Evolutionary conservation across 305 asterid genomes (phyloP).

Genomic region (Vinca major): DNA sequence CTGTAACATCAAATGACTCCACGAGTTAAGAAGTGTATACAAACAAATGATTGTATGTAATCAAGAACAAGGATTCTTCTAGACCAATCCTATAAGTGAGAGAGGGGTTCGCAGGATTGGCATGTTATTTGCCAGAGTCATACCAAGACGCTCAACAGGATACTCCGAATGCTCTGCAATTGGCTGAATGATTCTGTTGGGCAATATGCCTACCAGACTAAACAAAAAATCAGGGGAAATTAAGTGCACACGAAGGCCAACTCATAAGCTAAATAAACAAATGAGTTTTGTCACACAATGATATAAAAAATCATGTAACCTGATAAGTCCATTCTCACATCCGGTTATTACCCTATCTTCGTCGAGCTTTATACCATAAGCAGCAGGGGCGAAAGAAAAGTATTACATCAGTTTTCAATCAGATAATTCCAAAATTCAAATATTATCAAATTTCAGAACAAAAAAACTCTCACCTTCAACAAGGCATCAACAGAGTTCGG

Average conservation of each 20-base stretch:
- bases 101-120: background rate
- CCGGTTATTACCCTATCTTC: constrained; percentile 90
- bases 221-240: constrained; percentile 13
- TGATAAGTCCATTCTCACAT: constrained; percentile 77
- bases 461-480: constrained; percentile 54
- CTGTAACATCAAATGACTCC: constrained; percentile 29
- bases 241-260: constrained; percentile 9
- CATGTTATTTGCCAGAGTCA: constrained; percentile 9
- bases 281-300: background rate
- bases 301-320: constrained; percentile 27
- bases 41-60: background rate
- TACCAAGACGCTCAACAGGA: constrained; percentile 92
- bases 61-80: background rate
- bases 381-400: background rate
- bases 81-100: background rate
- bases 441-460: background rate
- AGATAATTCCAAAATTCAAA: constrained; percentile 1
- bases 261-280: background rate
- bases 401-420: background rate
- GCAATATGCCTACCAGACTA: constrained; percentile 81
- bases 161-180: constrained; percentile 83
- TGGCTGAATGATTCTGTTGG: constrained; percentile 91
- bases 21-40: background rate
- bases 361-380: constrained; percentile 50
- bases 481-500: constrained; percentile 77